Evolutionary conservation across 1,284 basidiomycete species (phyloP).

Genomic region (Boletellus deceptivus): DNA sequence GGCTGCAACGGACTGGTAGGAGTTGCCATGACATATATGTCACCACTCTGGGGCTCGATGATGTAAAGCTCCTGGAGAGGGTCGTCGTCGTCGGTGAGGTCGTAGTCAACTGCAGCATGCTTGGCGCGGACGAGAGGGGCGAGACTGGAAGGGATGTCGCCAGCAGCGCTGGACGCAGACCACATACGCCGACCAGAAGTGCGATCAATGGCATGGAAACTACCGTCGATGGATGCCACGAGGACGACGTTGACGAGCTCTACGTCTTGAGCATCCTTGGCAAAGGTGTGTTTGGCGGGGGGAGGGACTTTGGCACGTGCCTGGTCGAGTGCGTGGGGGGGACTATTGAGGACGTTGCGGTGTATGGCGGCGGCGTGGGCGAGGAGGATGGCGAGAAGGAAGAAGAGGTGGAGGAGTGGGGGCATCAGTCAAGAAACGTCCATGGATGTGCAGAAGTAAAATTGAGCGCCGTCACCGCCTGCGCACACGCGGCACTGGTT

Average conservation of each 20-base stretch:
- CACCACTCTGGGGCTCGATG: slow-evolving; percentile 87
- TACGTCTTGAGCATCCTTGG: slow-evolving; percentile 40
- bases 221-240: slow-evolving; percentile 87
- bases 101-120: slow-evolving; percentile 55
- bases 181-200: slow-evolving; percentile 74
- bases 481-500: too few species aligned
- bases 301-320: background rate
- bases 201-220: slow-evolving; percentile 83
- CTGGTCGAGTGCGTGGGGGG: slow-evolving; percentile 9
- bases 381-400: slow-evolving; percentile 8
- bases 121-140: slow-evolving; percentile 70
- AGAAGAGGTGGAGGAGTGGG: slow-evolving; percentile 4
- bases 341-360: slow-evolving; percentile 12
- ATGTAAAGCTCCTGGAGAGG: slow-evolving; percentile 76
- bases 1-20: slow-evolving; percentile 69
- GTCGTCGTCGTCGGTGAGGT: slow-evolving; percentile 53
- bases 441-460: slow-evolving; percentile 17
- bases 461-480: background rate
- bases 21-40: slow-evolving; percentile 79
- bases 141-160: slow-evolving; percentile 51
- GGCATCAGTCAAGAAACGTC: slow-evolving; percentile 29
- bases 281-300: slow-evolving; percentile 8
- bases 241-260: slow-evolving; percentile 76
- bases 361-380: slow-evolving; percentile 14
- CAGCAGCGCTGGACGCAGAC: slow-evolving; percentile 70